These are phyloP conservation scores for Populus tremula DNA, from an alignment of 345 rosid genomes.

Conservation along the genomic window DNA sequence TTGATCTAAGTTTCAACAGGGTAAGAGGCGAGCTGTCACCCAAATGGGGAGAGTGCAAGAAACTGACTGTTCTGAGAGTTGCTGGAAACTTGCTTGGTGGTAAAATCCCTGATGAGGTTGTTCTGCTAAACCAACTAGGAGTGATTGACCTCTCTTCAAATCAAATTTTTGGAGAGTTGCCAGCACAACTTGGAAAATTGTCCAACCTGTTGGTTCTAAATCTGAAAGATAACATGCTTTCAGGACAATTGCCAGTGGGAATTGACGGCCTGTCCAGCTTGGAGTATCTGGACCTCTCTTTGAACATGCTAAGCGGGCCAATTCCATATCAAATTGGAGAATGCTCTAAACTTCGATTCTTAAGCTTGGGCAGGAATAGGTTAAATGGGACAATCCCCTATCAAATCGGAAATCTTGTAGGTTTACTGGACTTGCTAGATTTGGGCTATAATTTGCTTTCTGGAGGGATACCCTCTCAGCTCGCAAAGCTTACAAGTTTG, in stretches of 20 bases:
- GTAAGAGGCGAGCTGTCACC: conserved; percentile 29
- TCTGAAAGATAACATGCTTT: conserved; percentile 23
- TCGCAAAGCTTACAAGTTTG: conserved; percentile 30
- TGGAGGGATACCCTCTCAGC: conserved; percentile 37
- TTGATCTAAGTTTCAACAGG: conserved; percentile 34
- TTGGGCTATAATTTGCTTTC: conserved; percentile 36
- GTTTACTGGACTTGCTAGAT: conserved; percentile 34
- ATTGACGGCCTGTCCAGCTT: conserved; percentile 17
- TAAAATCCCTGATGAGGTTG: conserved; percentile 22
- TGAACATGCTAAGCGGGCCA: conserved; percentile 28
- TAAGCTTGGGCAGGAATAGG: conserved; percentile 18
- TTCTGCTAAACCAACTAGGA: conserved; percentile 14
- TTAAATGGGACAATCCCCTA: conserved; percentile 26
- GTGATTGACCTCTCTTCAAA: conserved; percentile 28
- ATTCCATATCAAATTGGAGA: conserved; percentile 30
- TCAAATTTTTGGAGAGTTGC: conserved; percentile 24
- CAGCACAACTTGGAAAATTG: conserved; percentile 21
- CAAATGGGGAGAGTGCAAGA: conserved; percentile 28
- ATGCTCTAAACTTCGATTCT: conserved; percentile 12
- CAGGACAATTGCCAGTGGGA: conserved; percentile 19
- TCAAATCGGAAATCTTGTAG: conserved; percentile 32
- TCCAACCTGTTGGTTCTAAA: conserved; percentile 5
- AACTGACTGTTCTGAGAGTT: conserved; percentile 12
- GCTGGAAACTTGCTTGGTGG: conserved; percentile 23
- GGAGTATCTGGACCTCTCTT: conserved; percentile 19